Evolutionary conservation across 129 eudicot genomes (phyloP), one percentile per base, ranked within the genome.

Genomic region (Saposhnikovia divaricata): DNA sequence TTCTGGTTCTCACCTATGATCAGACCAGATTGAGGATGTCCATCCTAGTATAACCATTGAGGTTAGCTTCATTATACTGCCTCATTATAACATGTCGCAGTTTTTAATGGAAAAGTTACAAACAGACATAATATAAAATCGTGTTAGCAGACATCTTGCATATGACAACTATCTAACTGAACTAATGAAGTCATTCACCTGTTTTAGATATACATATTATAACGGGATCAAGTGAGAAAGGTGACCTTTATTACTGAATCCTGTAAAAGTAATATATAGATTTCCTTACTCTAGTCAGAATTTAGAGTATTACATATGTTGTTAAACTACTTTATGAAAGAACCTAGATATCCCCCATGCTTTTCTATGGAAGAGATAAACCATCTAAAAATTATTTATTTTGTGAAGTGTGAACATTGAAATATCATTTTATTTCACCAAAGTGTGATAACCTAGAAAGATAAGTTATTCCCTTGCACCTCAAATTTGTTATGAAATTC

Each of bases 31-130:
- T 72, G 87, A 70, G 80, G 70, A 77, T 85, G 87, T 40, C 85
- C 89, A 76, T 85, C 81, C 97, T 92, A 79, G 78, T 80, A 74
- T 65, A 68, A 46, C 38, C 42, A 78, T 72, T 45, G 66, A 81
- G 78, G 57, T 48, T 81, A 83, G 38, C 47, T 57, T 46, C 55
- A 23, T 43, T 14, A 57, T 44, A 74, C 57, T 21, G 74, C 28
- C 57, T 78, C 59, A 68, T 15, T 39, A 42, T 46, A 72, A n/a
- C 51, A 72, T 45, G 66, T n/a, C 40, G 31, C 78, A 81, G 50
- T 8, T 34, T 12, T 21, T 69, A 53, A 44, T n/a, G 68, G 31
- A 80, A 28, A 75, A 77, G 70, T 79, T 71, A 76, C 47, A 74
- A 79, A 59, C 19, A 55, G 6, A 55, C 10, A 55, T 75, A 81